phyloP scores from a whole-genome alignment of 2,329 filamentous ascomycete genomes.

The Hymenoscyphus occultus region DNA sequence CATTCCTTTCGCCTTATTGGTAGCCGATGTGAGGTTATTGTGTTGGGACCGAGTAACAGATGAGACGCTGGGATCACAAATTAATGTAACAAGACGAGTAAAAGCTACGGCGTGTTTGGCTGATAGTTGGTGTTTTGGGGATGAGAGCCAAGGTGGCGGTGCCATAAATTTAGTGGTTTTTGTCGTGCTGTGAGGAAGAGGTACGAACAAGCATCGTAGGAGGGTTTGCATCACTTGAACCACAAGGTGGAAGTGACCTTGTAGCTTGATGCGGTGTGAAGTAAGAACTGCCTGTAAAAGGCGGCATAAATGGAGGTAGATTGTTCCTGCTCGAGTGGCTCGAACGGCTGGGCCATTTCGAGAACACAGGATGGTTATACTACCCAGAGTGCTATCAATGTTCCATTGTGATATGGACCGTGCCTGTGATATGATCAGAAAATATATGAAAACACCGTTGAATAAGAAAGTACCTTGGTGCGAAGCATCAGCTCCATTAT shows the following conservation, averaged over 20 bases:
- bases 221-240: slow-evolving; percentile 53
- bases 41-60: slow-evolving; percentile 46
- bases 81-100: slow-evolving; percentile 54
- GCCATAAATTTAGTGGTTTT: slow-evolving; percentile 27
- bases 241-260: slow-evolving; percentile 60
- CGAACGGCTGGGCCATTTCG: slow-evolving; percentile 27
- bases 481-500: slow-evolving; percentile 35
- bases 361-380: slow-evolving; percentile 35
- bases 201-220: slow-evolving; percentile 50
- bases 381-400: slow-evolving; percentile 36
- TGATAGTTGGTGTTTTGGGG: slow-evolving; percentile 32
- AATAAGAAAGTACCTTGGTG: slow-evolving; percentile 29
- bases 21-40: slow-evolving; percentile 55
- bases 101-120: slow-evolving; percentile 49
- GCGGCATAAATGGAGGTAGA: slow-evolving; percentile 42
- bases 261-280: slow-evolving; percentile 58
- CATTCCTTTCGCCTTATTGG: slow-evolving; percentile 58
- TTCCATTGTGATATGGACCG: slow-evolving; percentile 35
- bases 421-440: slow-evolving; percentile 19
- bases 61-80: slow-evolving; percentile 57
- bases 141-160: slow-evolving; percentile 39
- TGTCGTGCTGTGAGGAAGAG: slow-evolving; percentile 34
- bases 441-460: neutral
- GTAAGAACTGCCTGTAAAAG: slow-evolving; percentile 56
- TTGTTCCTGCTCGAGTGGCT: slow-evolving; percentile 23